Conservation (phyloP, 2,329 filamentous ascomycete species). For the Ilyonectria destructans region DNA sequence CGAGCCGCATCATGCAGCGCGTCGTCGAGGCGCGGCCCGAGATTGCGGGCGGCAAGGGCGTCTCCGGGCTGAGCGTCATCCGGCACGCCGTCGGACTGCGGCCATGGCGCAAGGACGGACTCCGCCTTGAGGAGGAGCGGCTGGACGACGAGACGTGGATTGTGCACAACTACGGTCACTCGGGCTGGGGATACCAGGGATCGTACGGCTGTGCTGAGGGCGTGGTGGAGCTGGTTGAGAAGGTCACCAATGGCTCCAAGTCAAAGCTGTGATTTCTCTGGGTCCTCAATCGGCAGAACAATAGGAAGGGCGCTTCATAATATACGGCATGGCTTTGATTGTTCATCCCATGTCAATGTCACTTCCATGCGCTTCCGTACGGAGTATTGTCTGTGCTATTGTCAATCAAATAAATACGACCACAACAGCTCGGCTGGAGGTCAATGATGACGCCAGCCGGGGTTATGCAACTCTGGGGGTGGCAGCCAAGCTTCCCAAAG, state of each 20-base stretch:
- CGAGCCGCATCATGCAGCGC: conserved; percentile 88
- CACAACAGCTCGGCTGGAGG: not conserved
- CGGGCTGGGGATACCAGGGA: conserved; percentile 82
- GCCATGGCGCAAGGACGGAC: conserved; percentile 81
- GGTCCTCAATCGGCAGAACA: not conserved
- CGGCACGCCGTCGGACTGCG: conserved; percentile 88
- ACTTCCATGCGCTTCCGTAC: too few relatives aligned
- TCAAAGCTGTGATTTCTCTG: conserved; percentile 48
- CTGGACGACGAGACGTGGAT: conserved; percentile 72
- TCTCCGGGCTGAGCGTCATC: conserved; percentile 82
- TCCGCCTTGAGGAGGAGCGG: conserved; percentile 77
- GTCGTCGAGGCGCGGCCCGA: conserved; percentile 76
- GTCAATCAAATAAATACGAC: not conserved
- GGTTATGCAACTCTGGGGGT: conserved; percentile 50
- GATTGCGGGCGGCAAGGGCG: conserved; percentile 76
- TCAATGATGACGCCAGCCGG: conserved; percentile 4
- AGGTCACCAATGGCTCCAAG: conserved; percentile 62
- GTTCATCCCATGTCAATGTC: not conserved
- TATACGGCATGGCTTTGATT: not conserved
- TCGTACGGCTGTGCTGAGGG: conserved; percentile 80
- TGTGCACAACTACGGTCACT: conserved; percentile 88
- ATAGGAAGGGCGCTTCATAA: not conserved
- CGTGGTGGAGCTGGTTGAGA: conserved; percentile 77
- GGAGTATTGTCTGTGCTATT: not conserved
- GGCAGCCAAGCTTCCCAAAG: conserved; percentile 36